A percentile compares a stretch with the other conserved stretches of the same genome.
Evolutionary conservation across 169 alveolate species (phyloP).

Genomic region (Perkinsus olseni): DNA sequence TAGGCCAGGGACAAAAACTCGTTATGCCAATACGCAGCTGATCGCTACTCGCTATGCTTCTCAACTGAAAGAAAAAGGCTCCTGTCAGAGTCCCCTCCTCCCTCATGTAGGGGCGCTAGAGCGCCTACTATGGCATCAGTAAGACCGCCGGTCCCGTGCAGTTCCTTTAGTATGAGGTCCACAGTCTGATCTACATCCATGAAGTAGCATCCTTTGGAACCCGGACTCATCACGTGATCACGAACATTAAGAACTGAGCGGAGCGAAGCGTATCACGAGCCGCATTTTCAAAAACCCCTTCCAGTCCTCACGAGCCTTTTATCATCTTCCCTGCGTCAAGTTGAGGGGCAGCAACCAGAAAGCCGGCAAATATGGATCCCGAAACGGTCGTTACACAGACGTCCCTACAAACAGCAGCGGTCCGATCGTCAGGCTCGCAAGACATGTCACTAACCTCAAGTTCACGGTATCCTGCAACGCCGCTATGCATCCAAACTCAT

Average conservation of each 20-base stretch:
- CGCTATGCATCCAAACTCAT: not conserved
- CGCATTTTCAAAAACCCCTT: not conserved
- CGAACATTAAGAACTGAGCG: not conserved
- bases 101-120: no score
- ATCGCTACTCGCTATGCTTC: not conserved
- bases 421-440: not conserved
- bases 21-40: not conserved
- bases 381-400: not conserved
- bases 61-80: not conserved
- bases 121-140: not conserved
- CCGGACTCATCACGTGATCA: not conserved
- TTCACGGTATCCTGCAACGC: not conserved
- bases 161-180: not conserved
- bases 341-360: not conserved
- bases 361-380: not conserved
- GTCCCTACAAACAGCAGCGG: not conserved
- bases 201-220: not conserved
- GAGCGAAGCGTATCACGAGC: not conserved
- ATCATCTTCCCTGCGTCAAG: not conserved
- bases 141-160: not conserved
- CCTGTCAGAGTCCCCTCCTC: no score
- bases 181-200: not conserved
- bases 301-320: not conserved
- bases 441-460: not conserved
- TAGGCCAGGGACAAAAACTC: not conserved